Conservation (phyloP, 148 eudicot genomes). For the Rhododendron griersonianum region DNA sequence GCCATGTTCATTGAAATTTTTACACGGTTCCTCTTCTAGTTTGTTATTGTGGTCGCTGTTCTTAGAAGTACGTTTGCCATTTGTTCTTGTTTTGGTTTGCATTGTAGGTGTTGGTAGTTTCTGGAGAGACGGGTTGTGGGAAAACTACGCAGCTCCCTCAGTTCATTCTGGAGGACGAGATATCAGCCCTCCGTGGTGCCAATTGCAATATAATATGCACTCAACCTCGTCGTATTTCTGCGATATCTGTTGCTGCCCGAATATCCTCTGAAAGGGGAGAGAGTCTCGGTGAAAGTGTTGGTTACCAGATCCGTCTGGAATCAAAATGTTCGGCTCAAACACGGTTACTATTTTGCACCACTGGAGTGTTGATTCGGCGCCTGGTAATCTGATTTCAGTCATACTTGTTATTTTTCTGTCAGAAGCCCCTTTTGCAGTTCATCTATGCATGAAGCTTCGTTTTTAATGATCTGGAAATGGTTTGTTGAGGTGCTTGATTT, state of each 20-base stretch:
- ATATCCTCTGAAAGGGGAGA: slow-evolving; percentile 96
- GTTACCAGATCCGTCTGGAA: slow-evolving; percentile 92
- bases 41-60: neutral
- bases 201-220: slow-evolving; percentile 89
- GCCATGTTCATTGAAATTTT: neutral
- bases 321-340: slow-evolving; percentile 78
- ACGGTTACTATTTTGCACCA: slow-evolving; percentile 86
- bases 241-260: slow-evolving; percentile 91
- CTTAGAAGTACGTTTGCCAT: neutral
- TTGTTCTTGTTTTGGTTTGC: slow-evolving; percentile 8
- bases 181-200: slow-evolving; percentile 70
- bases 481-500: neutral
- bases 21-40: neutral
- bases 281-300: slow-evolving; percentile 83
- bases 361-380: slow-evolving; percentile 83
- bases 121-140: slow-evolving; percentile 99
- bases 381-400: slow-evolving; percentile 47
- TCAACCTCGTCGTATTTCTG: slow-evolving; percentile 97
- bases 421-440: neutral
- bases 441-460: neutral
- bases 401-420: neutral
- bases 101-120: slow-evolving; percentile 81
- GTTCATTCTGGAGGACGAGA: slow-evolving; percentile 86
- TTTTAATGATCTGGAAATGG: neutral
- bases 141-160: slow-evolving; percentile 98